Percentiles rank a stretch among this genome's conserved stretches.
Conservation (phyloP, 1,284 basidiomycete species). For the Takashimella koratensis region DNA sequence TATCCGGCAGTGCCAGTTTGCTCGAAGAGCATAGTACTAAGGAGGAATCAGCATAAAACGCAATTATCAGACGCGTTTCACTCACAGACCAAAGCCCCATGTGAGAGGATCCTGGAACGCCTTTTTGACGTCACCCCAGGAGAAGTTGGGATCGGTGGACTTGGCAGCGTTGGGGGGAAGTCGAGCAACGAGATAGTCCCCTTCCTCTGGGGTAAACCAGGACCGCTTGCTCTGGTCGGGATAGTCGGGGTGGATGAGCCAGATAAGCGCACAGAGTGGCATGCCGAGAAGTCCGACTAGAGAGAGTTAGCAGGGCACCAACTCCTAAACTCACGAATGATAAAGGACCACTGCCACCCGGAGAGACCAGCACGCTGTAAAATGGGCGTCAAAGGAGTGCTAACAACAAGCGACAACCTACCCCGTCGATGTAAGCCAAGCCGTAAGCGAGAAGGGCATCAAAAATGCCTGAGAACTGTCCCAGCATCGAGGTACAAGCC, state of each 20-base stretch:
- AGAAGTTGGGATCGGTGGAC: constrained; percentile 16
- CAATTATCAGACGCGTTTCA: no score
- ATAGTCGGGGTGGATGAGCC: constrained; percentile 9
- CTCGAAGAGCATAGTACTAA: no score
- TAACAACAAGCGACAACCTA: constrained; percentile 7
- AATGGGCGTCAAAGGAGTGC: no score
- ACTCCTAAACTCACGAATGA: constrained; percentile 12
- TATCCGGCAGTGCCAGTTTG: no score
- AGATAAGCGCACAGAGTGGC: constrained; percentile 6
- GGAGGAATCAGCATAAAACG: no score
- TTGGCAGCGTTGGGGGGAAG: constrained; percentile 19
- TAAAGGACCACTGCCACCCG: constrained; percentile 22
- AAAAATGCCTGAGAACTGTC: constrained; percentile 22
- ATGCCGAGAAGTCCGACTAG: no score
- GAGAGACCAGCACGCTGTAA: constrained; percentile 13
- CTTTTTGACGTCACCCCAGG: constrained; percentile 10
- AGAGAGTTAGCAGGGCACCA: no score
- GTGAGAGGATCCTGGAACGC: constrained; percentile 14
- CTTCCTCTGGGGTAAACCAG: constrained; percentile 21
- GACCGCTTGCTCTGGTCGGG: constrained; percentile 14
- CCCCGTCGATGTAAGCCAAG: no score
- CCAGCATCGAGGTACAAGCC: constrained; percentile 7
- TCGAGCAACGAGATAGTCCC: constrained; percentile 17
- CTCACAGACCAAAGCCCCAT: no score
- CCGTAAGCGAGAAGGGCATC: constrained; percentile 23